Conservation (phyloP, 2,329 filamentous ascomycete genomes). For the Microsporum audouinii region DNA sequence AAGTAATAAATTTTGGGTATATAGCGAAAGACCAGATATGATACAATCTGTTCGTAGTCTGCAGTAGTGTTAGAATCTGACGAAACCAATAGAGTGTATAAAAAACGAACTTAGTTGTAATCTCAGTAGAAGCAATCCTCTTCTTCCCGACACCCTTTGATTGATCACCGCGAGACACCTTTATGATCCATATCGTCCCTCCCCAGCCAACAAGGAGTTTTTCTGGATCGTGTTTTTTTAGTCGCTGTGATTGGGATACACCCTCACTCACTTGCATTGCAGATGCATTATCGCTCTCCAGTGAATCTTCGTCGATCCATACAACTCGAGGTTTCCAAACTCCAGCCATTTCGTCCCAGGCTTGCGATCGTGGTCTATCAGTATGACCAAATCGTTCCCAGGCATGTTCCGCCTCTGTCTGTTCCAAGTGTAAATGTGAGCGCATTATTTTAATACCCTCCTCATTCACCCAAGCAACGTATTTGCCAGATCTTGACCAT, state of each 20-base stretch:
- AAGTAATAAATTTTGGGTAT: slow-evolving; percentile 81
- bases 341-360: slow-evolving; percentile 92
- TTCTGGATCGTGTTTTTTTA: slow-evolving; percentile 38
- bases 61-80: not conserved
- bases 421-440: slow-evolving; percentile 69
- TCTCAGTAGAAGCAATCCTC: slow-evolving; percentile 70
- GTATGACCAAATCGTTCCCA: slow-evolving; percentile 95
- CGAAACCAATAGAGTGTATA: not conserved
- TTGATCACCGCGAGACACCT: slow-evolving; percentile 67
- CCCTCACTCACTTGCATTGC: slow-evolving; percentile 17
- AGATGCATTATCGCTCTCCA: slow-evolving; percentile 59
- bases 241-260: slow-evolving; percentile 7
- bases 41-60: slow-evolving; percentile 94
- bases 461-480: slow-evolving; percentile 91
- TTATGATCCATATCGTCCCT: slow-evolving; percentile 87
- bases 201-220: slow-evolving; percentile 91
- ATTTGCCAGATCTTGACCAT: slow-evolving; percentile 88
- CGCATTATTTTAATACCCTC: slow-evolving; percentile 97
- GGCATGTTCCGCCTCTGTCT: slow-evolving; percentile 62
- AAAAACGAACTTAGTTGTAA: slow-evolving; percentile 63
- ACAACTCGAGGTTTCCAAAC: slow-evolving; percentile 89
- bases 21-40: slow-evolving; percentile 91
- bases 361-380: slow-evolving; percentile 70
- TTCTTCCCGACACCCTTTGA: slow-evolving; percentile 58
- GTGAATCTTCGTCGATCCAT: slow-evolving; percentile 76